These are phyloP conservation scores for Fusarium sp. DNA, from an alignment of 2,329 filamentous ascomycete species.

Conservation along the genomic window DNA sequence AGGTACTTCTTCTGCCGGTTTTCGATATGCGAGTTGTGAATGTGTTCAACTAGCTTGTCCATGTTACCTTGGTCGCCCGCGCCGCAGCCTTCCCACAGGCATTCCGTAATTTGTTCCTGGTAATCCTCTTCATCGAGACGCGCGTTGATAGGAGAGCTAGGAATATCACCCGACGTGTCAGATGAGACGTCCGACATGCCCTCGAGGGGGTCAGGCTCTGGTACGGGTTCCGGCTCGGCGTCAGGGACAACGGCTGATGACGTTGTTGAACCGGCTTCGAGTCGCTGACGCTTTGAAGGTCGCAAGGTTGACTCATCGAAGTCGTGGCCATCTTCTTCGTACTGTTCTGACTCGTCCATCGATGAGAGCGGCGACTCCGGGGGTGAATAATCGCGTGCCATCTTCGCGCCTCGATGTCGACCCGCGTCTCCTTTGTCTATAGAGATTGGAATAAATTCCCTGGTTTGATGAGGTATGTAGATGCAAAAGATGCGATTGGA, in stretches of 20 bases:
- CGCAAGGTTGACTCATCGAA: constrained; percentile 53
- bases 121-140: constrained; percentile 77
- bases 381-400: constrained; percentile 51
- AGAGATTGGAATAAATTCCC: constrained; percentile 11
- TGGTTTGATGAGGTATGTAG: not conserved
- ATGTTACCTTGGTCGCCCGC: constrained; percentile 79
- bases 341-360: constrained; percentile 56
- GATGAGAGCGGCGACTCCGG: constrained; percentile 60
- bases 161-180: constrained; percentile 87
- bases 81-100: constrained; percentile 79
- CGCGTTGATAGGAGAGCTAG: constrained; percentile 73
- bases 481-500: constrained; percentile 2
- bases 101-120: constrained; percentile 80
- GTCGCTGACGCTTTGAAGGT: constrained; percentile 59
- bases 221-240: constrained; percentile 56
- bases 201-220: constrained; percentile 62
- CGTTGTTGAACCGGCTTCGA: constrained; percentile 56
- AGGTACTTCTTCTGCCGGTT: constrained; percentile 94
- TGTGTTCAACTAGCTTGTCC: constrained; percentile 82
- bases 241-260: constrained; percentile 56
- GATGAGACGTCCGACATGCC: constrained; percentile 80
- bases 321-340: constrained; percentile 57
- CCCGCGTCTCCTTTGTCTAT: constrained; percentile 37
- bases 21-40: constrained; percentile 94
- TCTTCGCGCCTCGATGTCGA: constrained; percentile 41